A percentile compares a stretch with the other conserved stretches of the same genome.
Conservation (phyloP, 495 filamentous ascomycete species). For the Penicillium paxilli region DNA sequence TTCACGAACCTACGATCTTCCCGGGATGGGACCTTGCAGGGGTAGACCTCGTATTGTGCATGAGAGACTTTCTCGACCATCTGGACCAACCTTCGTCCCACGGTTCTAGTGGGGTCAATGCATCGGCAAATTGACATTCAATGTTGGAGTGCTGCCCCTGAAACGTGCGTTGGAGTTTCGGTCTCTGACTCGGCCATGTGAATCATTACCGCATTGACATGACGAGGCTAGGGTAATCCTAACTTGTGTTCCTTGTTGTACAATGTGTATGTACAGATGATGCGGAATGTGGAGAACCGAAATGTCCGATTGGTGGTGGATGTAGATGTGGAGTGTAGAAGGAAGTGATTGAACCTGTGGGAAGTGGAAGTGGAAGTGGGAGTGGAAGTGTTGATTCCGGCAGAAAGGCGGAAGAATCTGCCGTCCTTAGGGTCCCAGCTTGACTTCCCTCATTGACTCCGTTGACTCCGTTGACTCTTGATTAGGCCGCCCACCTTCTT, state of each 20-base stretch:
- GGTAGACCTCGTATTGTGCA: neutral
- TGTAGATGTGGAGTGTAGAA: too few species aligned
- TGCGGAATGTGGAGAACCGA: neutral
- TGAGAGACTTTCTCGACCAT: neutral
- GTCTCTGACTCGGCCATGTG: neutral
- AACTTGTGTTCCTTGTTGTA: neutral
- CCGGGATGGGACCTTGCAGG: neutral
- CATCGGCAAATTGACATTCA: conserved; percentile 6
- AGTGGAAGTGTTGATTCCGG: too few species aligned
- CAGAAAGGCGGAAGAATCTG: too few species aligned
- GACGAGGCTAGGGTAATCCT: neutral
- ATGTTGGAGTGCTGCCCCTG: neutral
- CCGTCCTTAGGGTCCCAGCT: too few species aligned
- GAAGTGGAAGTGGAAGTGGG: too few species aligned
- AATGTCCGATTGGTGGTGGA: neutral
- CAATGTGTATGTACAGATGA: neutral
- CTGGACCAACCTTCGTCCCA: conserved; percentile 3
- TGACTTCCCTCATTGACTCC: too few species aligned
- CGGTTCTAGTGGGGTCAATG: conserved; percentile 6
- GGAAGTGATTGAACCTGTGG: too few species aligned
- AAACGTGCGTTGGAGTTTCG: neutral
- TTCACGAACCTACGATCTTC: neutral
- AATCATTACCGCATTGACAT: neutral
- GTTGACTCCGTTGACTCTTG: neutral
- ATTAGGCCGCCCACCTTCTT: neutral